A percentile compares a stretch with the other conserved stretches of the same genome.
phyloP scores from a whole-genome alignment of 2,329 filamentous ascomycete genomes.

The Didymosphaeria variabile region DNA sequence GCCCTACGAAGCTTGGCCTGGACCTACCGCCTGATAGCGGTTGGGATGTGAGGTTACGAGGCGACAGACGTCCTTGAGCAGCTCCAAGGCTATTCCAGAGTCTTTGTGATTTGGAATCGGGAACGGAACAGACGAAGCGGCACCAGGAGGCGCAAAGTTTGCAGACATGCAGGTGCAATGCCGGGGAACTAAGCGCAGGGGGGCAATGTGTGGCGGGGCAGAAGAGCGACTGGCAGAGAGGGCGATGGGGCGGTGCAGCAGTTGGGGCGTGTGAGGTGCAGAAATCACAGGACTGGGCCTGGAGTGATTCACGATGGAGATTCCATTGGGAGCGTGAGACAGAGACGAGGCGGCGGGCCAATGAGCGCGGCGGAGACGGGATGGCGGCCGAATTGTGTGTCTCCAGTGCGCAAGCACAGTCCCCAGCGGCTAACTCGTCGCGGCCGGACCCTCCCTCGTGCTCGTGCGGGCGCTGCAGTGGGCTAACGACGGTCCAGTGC shows the following conservation, averaged over 20 bases:
- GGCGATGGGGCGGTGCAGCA: slow-evolving; percentile 6
- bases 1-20: slow-evolving; percentile 36
- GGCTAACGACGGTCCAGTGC: slow-evolving; percentile 20
- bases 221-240: background rate
- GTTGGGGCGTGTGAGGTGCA: slow-evolving; percentile 21
- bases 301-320: slow-evolving; percentile 27
- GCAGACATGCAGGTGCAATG: background rate
- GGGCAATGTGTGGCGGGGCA: too few relatives aligned
- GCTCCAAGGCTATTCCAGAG: slow-evolving; percentile 2
- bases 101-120: background rate
- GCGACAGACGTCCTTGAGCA: background rate
- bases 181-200: background rate
- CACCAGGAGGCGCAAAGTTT: background rate
- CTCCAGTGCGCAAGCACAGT: slow-evolving; percentile 22
- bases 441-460: too few relatives aligned
- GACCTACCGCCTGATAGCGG: slow-evolving; percentile 12
- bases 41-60: background rate
- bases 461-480: slow-evolving; percentile 6
- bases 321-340: slow-evolving; percentile 26
- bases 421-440: slow-evolving; percentile 37
- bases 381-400: slow-evolving; percentile 10
- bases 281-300: slow-evolving; percentile 33
- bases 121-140: background rate
- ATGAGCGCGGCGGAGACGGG: slow-evolving; percentile 20
- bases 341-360: slow-evolving; percentile 33